Evolutionary conservation across 164 flowering plant species (phyloP), one percentile per base, ranked within the genome.

Genomic region (Liquidambar formosana): DNA sequence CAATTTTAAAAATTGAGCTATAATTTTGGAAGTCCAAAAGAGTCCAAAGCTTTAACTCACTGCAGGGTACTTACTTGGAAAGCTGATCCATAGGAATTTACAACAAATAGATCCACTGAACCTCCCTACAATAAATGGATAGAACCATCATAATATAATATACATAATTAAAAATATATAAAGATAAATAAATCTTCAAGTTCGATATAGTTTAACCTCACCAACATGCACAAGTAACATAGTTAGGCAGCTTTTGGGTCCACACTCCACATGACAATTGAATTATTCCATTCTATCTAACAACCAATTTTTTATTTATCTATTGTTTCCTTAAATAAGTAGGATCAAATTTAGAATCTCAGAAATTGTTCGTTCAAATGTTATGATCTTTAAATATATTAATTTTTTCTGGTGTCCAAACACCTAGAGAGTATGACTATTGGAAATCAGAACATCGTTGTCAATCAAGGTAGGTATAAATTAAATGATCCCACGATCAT

Each of bases 11-110:
- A 19, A 26, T 12, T 9, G 27, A n/a, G 8, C 0, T 26, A 57
- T 33, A 33, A 33, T 8, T 10, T 60, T 28, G 16, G 19, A 60
- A 10, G 45, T 15, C 8, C 23, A 48, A 33, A n/a, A 15, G 26
- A 44, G 47, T 22, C 5, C 5, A 15, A 65, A 66, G 65, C 12
- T 41, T 60, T 22, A 64, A n/a, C 11, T 63, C 59, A 47, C n/a
- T 58, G 38, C 11, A 51, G 49, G 45, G 26, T 47, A 75, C 77
- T 77, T 81, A 94, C 99, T 76, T 95, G 99, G 80, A 83, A 95
- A 68, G 93, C 99, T 71, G 99, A 95, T 78, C 97, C 99, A 69
- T 66, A 91, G 48, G 99, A 92, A 80, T 93, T 95, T 21, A 95
- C 86, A 64, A 95, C 97, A 82, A 95, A 93, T 61, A 95, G 88